A percentile compares a stretch with the other conserved stretches of the same genome.
phyloP scores from a whole-genome alignment of 2,329 filamentous ascomycete genomes.

The Paecilomyces formosus region DNA sequence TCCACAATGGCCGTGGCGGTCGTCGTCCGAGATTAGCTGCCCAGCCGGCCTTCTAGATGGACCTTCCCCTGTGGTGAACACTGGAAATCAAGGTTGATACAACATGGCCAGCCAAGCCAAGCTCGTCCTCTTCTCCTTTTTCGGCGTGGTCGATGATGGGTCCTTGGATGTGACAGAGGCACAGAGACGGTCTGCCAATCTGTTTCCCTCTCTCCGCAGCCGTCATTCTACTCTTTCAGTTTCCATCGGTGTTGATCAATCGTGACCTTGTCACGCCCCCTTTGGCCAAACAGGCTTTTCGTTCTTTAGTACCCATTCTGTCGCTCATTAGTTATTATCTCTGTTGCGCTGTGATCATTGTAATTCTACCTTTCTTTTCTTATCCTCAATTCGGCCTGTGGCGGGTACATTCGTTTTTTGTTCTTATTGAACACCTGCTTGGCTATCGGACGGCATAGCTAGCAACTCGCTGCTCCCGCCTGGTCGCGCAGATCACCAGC shows the following conservation, averaged over 20 bases:
- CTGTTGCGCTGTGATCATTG: not conserved
- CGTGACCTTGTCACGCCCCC: not conserved
- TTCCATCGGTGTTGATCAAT: not conserved
- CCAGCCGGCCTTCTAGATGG: not conserved
- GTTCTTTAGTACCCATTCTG: not conserved
- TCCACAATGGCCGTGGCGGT: not conserved
- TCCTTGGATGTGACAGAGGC: not conserved
- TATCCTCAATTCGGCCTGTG: not conserved
- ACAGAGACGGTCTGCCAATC: not conserved
- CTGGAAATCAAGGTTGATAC: not conserved
- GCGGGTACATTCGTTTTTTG: not conserved
- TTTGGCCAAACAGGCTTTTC: not conserved
- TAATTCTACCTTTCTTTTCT: not conserved
- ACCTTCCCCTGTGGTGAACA: not conserved
- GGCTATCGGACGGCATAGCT: not conserved
- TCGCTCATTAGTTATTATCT: not conserved
- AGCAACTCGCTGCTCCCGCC: not conserved
- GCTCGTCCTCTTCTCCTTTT: not conserved
- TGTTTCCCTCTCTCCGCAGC: not conserved
- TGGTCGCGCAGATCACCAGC: not conserved
- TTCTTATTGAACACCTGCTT: not conserved
- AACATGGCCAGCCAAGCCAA: not conserved
- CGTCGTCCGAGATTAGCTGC: not conserved
- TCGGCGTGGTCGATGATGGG: not conserved
- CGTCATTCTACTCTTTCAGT: not conserved